Evolutionary conservation across 2,329 filamentous ascomycete genomes (phyloP), one percentile per base, ranked within the genome.

Genomic region (Raffaelea albimanens): DNA sequence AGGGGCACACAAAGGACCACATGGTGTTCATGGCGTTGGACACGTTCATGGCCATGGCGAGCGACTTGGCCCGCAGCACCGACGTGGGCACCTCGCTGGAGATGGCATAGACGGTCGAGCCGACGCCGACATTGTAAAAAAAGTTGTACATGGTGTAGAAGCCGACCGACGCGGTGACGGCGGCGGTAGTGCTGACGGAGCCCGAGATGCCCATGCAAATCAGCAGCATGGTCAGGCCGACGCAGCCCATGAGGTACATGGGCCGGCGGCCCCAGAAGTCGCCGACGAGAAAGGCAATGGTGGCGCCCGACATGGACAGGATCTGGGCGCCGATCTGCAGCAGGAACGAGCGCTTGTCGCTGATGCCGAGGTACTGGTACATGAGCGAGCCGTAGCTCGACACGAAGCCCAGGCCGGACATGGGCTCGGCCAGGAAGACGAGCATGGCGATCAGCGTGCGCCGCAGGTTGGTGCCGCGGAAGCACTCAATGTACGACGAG

Each of bases 401-500:
- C 7, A 50, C 41, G 13, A 50, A 50, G 19, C 44, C 44, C 10
- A 50, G 44, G 11, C 48, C 48, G 2, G 44, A 34, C 44, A 50
- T 47, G 36, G 44, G 20, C 38, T 50, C 44, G 16, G 44, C 34
- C 23, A 40, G 2, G 19, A 47, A 83, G 4, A 80, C 76, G 58
- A 81, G 79, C 51, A 70, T 67, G 3, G 72, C 4, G 20, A 70
- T 61, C 31, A 68, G 56, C 2, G 67, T 70, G 14, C 67, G 60
- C 2, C 62, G 59, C 1, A 63, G 52, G 50, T 66, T 63, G 8
- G 56, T 55, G 38, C 54, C 53, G 2, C 58, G 56, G 56, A 65
- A 64, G 51, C 61, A 65, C 44, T 65, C 63, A 1, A 60, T 31
- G 47, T 63, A 66, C 0, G 58, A n/a, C n/a, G n/a, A n/a, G n/a